Conservation (phyloP, 2,329 filamentous ascomycete species). For the Ramularia endophylla region DNA sequence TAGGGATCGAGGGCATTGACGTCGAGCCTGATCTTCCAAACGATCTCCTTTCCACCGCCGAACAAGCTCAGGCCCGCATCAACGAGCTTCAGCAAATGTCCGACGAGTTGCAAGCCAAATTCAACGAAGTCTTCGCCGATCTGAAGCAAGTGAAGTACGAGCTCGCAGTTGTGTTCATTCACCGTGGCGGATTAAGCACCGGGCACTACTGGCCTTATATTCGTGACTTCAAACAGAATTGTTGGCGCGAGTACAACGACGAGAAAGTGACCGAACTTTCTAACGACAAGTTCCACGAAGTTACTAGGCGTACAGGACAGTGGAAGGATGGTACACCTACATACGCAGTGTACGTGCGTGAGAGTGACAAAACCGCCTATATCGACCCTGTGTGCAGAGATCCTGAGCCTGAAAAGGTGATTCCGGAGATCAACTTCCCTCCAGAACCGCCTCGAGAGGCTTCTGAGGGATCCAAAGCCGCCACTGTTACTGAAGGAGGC, state of each 20-base stretch:
- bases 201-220: conserved; percentile 99
- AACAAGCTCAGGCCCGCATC: conserved; percentile 43
- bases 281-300: conserved; percentile 32
- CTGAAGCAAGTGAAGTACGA: conserved; percentile 66
- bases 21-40: conserved; percentile 37
- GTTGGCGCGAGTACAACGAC: conserved; percentile 96
- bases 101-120: conserved; percentile 41
- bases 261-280: conserved; percentile 63
- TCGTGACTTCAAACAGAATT: conserved; percentile 70
- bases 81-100: conserved; percentile 37
- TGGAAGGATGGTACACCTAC: conserved; percentile 67
- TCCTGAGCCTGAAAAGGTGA: conserved; percentile 16
- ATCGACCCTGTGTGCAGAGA: conserved; percentile 41
- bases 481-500: conserved; percentile 1
- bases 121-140: conserved; percentile 56
- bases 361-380: conserved; percentile 54
- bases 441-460: conserved; percentile 1
- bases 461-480: background rate
- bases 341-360: conserved; percentile 76
- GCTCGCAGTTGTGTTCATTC: conserved; percentile 89
- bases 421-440: background rate
- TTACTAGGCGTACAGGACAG: conserved; percentile 63
- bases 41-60: conserved; percentile 41
- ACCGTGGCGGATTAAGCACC: conserved; percentile 57
- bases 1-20: conserved; percentile 36